These are phyloP conservation scores for Gossypium mustelinum DNA, from an alignment of 345 rosid genomes.

Conservation along the genomic window DNA sequence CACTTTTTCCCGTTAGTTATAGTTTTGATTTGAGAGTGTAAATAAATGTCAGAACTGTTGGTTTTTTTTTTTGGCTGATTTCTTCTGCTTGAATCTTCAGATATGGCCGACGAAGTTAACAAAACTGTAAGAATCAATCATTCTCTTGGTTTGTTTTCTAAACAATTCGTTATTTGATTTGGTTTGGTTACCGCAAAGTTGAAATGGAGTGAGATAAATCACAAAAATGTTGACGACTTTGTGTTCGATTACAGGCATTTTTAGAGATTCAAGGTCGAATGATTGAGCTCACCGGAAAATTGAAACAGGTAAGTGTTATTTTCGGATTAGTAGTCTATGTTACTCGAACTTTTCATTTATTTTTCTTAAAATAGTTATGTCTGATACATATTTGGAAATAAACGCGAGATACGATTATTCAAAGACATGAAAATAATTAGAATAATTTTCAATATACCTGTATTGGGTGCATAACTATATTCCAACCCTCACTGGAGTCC, in stretches of 20 bases:
- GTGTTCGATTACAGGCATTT: conserved; percentile 37
- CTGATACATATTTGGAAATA: background rate
- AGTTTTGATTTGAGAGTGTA: background rate
- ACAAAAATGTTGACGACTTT: background rate
- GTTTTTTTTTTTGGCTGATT: background rate
- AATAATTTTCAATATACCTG: no score
- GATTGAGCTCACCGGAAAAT: conserved; percentile 61
- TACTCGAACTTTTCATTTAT: background rate
- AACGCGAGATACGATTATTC: background rate
- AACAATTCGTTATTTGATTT: background rate
- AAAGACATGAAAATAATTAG: no score
- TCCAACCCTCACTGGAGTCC: no score
- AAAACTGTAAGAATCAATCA: conserved; percentile 29
- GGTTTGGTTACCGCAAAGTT: background rate
- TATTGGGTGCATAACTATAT: no score
- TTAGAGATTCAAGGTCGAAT: conserved; percentile 65
- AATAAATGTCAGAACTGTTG: background rate
- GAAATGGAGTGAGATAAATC: background rate
- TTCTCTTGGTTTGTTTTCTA: background rate
- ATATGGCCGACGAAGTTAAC: conserved; percentile 55
- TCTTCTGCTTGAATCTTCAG: conserved; percentile 9
- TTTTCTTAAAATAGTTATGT: background rate
- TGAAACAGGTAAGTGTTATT: conserved; percentile 46
- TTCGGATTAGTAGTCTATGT: background rate
- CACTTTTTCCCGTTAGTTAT: background rate